Percentiles rank a stretch among this genome's conserved stretches.
Evolutionary conservation across 1,139 yeast genomes (phyloP).

Genomic region (Magnusiomyces fungicola): DNA sequence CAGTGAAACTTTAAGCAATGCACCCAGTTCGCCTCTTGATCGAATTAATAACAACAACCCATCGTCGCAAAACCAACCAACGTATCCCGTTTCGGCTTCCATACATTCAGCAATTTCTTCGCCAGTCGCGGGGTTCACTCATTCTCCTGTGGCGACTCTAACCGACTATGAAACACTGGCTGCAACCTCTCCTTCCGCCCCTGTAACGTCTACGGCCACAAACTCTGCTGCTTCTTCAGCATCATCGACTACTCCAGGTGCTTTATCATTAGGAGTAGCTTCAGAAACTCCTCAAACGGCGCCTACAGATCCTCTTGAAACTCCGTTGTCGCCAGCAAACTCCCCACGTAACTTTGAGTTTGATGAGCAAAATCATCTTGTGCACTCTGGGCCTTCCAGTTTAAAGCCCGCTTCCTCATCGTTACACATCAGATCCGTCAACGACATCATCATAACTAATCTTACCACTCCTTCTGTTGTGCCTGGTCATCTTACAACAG

Average conservation of each 20-base stretch:
- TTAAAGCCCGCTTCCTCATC: background rate
- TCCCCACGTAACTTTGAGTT: background rate
- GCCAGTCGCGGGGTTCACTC: no score
- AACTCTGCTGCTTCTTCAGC: background rate
- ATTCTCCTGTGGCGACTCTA: no score
- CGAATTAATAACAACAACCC: background rate
- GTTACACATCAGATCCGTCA: background rate
- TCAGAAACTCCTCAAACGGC: background rate
- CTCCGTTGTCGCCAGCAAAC: constrained; percentile 4
- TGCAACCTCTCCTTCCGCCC: background rate
- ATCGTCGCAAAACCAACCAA: background rate
- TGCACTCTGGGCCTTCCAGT: background rate
- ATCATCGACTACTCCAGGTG: background rate
- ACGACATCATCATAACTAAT: background rate
- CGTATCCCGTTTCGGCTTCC: background rate
- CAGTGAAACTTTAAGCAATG: background rate
- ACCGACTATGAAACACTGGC: no score
- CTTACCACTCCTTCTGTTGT: constrained; percentile 1
- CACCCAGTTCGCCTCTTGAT: background rate
- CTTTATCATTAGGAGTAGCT: background rate
- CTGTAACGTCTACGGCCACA: background rate
- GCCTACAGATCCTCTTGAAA: constrained; percentile 2
- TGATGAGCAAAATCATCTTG: background rate
- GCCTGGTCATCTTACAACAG: background rate
- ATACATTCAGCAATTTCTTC: no score